phyloP scores from a whole-genome alignment of 139 green algal species.

The Volvox africanus region DNA sequence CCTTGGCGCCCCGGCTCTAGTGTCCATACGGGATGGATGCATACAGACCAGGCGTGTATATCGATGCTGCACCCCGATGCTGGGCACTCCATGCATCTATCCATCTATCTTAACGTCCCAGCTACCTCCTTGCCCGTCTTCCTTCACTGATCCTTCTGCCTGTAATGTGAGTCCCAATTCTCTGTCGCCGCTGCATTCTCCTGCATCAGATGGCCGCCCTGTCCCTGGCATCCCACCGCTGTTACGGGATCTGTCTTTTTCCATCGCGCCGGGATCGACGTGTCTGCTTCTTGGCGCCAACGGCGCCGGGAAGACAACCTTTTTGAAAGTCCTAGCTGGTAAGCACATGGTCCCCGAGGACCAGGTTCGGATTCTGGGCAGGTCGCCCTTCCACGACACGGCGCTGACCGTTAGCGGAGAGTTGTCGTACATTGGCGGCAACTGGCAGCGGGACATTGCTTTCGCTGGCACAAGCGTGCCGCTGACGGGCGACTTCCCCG shows the following conservation, averaged over 20 bases:
- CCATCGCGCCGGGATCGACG: conserved; percentile 69
- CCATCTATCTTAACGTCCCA: too few relatives aligned
- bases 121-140: too few relatives aligned
- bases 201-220: conserved; percentile 84
- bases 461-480: conserved; percentile 92
- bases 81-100: too few relatives aligned
- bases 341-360: conserved; percentile 91
- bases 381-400: conserved; percentile 94
- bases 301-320: conserved; percentile 90
- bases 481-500: conserved; percentile 93
- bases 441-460: conserved; percentile 94
- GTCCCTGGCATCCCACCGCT: conserved; percentile 76
- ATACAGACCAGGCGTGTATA: too few relatives aligned
- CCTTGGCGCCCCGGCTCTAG: too few relatives aligned
- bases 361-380: conserved; percentile 77
- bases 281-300: conserved; percentile 92
- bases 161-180: too few relatives aligned
- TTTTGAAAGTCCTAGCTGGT: conserved; percentile 89
- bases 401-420: conserved; percentile 76
- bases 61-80: too few relatives aligned
- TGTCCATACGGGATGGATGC: too few relatives aligned
- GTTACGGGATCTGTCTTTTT: conserved; percentile 77
- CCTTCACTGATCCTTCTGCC: too few relatives aligned
- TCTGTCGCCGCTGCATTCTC: not conserved
- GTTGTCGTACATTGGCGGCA: conserved; percentile 94